Evolutionary conservation across 169 alveolate genomes (phyloP), one percentile per base, ranked within the genome.

Genomic region (Eimeria falciformis): DNA sequence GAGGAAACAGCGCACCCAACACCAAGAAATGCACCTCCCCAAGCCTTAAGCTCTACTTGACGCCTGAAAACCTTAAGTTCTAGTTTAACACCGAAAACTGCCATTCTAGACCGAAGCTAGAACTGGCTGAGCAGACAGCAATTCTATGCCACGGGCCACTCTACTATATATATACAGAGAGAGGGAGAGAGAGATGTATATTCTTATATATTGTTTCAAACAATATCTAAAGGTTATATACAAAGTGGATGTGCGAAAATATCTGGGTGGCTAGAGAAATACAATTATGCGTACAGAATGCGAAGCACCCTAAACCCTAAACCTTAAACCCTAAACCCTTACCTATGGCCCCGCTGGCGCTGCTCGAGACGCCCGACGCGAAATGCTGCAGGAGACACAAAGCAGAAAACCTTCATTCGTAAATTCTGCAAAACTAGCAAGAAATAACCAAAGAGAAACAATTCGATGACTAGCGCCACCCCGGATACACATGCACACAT

Each of bases 301-400:
- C n/a, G n/a, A n/a, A n/a, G n/a, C n/a, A n/a, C n/a, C n/a, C n/a
- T n/a, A n/a, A n/a, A n/a, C n/a, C n/a, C n/a, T n/a, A n/a, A n/a
- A n/a, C n/a, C n/a, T n/a, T n/a, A n/a, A n/a, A n/a, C n/a, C n/a
- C n/a, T n/a, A n/a, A n/a, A n/a, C 66, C 5, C 85, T 45, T 75
- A 75, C 85, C 40, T 46, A 46, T 46, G 85, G 46, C 66, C 40
- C 85, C 85, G 21, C 85, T 75, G 66, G 65, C 85, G 85, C 85
- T 25, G 2, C 66, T 45, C 45, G 66, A 43, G 65, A 75, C n/a
- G 43, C 66, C 85, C 27, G 85, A 43, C 17, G 85, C 85, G 43
- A 75, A 75, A 23, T 75, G 85, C 85, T 75, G 85, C 85, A 46
- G 0, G 29, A 5, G 37, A 3, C 17, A 27, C 45, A 7, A 50